phyloP scores from a whole-genome alignment of 352 stramenopile genomes.

The Plasmopara viticola region DNA sequence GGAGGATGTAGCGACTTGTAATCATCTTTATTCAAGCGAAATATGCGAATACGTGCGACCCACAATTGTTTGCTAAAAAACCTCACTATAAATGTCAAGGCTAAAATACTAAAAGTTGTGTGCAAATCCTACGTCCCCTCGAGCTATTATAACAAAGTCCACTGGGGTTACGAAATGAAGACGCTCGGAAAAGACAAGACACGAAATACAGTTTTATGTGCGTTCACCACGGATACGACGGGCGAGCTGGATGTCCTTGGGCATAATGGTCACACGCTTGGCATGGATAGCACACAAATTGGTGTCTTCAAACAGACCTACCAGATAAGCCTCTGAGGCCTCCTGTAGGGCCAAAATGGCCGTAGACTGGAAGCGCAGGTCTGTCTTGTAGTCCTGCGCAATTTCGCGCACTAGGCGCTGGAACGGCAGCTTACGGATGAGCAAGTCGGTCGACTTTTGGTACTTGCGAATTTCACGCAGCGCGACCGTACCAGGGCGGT shows the following conservation, averaged over 20 bases:
- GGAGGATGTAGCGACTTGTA: constrained; percentile 1
- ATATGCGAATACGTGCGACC: too few species aligned
- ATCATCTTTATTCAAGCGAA: not conserved
- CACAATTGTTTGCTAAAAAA: not conserved
- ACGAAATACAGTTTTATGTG: not conserved
- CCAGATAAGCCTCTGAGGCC: constrained; percentile 90
- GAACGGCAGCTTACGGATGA: constrained; percentile 96
- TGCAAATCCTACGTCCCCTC: constrained; percentile 31
- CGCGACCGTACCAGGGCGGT: constrained; percentile 77
- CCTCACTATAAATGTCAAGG: constrained; percentile 29
- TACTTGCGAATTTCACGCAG: constrained; percentile 96
- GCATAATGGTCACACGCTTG: constrained; percentile 96
- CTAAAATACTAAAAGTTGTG: constrained; percentile 34
- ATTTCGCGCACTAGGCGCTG: constrained; percentile 94
- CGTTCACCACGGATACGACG: constrained; percentile 27
- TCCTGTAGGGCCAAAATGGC: constrained; percentile 90
- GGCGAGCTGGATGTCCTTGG: constrained; percentile 94
- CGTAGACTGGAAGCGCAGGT: constrained; percentile 94
- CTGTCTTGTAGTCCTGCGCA: constrained; percentile 94
- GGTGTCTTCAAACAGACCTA: constrained; percentile 93
- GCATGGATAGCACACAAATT: constrained; percentile 95
- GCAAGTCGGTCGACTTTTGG: constrained; percentile 93
- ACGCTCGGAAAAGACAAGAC: constrained; percentile 1
- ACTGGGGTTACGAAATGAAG: constrained; percentile 31
- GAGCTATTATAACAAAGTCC: constrained; percentile 26